Evolutionary conservation across 805 yeast genomes (phyloP).

Genomic region (Sugiyamaella marilandica): DNA sequence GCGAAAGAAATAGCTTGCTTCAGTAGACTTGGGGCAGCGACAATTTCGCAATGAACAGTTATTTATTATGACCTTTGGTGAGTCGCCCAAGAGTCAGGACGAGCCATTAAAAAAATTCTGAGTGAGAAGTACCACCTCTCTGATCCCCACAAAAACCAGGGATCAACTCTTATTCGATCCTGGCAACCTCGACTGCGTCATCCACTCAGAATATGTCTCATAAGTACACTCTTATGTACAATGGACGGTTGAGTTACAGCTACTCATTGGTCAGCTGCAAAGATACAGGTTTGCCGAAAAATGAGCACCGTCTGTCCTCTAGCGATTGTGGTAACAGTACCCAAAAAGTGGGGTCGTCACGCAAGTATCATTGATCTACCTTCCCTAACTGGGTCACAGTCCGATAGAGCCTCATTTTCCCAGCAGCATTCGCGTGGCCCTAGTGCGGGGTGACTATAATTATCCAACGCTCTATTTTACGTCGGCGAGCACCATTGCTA

Average conservation of each 20-base stretch:
- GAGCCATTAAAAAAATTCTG: not conserved
- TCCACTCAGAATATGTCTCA: not conserved
- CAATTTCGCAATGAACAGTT: no score
- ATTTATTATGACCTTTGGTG: not conserved
- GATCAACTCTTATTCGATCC: not conserved
- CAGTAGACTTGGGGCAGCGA: no score
- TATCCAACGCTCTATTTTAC: not conserved
- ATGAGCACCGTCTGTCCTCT: constrained; percentile 20
- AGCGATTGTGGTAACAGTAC: constrained; percentile 21
- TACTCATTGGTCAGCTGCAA: constrained; percentile 25
- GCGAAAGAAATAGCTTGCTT: no score
- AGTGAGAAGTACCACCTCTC: constrained; percentile 8
- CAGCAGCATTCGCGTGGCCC: not conserved
- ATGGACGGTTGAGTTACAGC: constrained; percentile 24
- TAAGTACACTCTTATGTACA: constrained; percentile 22
- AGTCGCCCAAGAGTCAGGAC: not conserved
- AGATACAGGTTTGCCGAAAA: not conserved
- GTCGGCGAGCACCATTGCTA: not conserved
- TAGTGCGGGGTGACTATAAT: not conserved
- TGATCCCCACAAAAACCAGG: constrained; percentile 19
- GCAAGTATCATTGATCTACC: constrained; percentile 22
- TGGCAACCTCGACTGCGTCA: not conserved
- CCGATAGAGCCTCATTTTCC: not conserved
- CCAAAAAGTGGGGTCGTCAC: constrained; percentile 15
- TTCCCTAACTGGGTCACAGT: constrained; percentile 3